A percentile compares a stretch with the other conserved stretches of the same genome.
These are phyloP conservation scores for Rhizopus arrhizus DNA, from an alignment of 371 early-diverging fungal genomes.

Conservation along the genomic window DNA sequence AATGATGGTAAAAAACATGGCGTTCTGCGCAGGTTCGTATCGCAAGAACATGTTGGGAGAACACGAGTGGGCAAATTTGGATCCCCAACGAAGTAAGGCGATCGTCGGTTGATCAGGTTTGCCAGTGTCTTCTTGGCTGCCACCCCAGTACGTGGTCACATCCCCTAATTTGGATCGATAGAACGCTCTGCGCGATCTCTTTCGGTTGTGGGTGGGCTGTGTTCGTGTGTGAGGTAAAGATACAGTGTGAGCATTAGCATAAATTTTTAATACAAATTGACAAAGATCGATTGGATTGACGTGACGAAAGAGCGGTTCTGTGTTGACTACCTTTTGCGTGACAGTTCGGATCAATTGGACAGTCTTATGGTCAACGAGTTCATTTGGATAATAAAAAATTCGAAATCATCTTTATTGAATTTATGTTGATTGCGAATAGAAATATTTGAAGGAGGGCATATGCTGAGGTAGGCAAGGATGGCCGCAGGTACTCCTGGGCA, in stretches of 20 bases:
- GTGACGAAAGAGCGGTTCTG: conserved; percentile 28
- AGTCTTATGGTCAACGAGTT: conserved; percentile 36
- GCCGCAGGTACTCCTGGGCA: conserved; percentile 55
- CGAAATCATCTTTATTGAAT: conserved; percentile 27
- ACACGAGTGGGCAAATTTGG: conserved; percentile 53
- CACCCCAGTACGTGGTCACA: conserved; percentile 27
- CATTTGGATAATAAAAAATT: conserved; percentile 48
- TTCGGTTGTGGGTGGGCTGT: conserved; percentile 31
- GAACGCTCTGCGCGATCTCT: conserved; percentile 28
- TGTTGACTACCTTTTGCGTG: conserved; percentile 19
- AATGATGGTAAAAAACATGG: conserved; percentile 44
- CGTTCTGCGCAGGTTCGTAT: conserved; percentile 36
- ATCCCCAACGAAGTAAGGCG: conserved; percentile 47
- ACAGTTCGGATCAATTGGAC: conserved; percentile 27
- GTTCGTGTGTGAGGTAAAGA: conserved; percentile 30
- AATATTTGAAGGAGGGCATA: conserved; percentile 26
- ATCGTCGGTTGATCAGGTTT: conserved; percentile 30
- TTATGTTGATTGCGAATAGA: conserved; percentile 8
- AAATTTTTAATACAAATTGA: conserved; percentile 51
- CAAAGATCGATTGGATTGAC: conserved; percentile 31
- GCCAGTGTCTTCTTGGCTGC: conserved; percentile 6
- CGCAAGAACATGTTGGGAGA: conserved; percentile 52
- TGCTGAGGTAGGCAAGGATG: conserved; percentile 42
- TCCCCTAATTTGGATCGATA: conserved; percentile 33
- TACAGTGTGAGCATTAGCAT: conserved; percentile 54